Conservation (phyloP, 1,139 yeast genomes). For the Geotrichum histeridarum region DNA sequence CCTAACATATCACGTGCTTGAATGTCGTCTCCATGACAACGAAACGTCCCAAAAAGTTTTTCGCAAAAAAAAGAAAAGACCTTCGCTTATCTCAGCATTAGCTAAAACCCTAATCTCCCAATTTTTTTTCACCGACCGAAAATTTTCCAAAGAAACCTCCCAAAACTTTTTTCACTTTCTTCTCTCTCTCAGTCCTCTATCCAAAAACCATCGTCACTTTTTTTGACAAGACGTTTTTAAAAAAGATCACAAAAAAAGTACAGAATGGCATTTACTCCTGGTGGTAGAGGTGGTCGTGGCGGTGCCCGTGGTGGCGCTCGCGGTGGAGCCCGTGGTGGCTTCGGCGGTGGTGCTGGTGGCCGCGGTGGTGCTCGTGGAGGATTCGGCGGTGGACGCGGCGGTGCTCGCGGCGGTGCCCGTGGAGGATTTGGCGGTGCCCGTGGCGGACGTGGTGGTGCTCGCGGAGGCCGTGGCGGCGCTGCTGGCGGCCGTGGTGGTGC, state of each 20-base stretch:
- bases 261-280: slow-evolving; percentile 11
- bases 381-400: slow-evolving; percentile 39
- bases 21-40: background rate
- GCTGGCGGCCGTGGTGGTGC: slow-evolving; percentile 58
- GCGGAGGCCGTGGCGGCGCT: slow-evolving; percentile 35
- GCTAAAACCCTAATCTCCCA: too few species aligned
- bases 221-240: background rate
- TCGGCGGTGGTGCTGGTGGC: slow-evolving; percentile 34
- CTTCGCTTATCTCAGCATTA: background rate
- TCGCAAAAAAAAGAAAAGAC: background rate
- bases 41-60: too few species aligned
- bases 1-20: background rate
- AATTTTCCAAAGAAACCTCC: background rate
- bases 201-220: background rate
- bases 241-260: background rate
- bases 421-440: slow-evolving; percentile 32
- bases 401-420: slow-evolving; percentile 41
- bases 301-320: slow-evolving; percentile 36
- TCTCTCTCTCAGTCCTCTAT: background rate
- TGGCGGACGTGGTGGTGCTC: slow-evolving; percentile 33
- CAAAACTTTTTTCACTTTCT: slow-evolving; percentile 5
- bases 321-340: slow-evolving; percentile 36
- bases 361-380: slow-evolving; percentile 36
- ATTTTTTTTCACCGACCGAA: too few species aligned
- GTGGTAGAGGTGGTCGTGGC: slow-evolving; percentile 25